Evolutionary conservation across 257 asterid species (phyloP), one percentile per base, ranked within the genome.

Genomic region (Craterostigma plantagineum): DNA sequence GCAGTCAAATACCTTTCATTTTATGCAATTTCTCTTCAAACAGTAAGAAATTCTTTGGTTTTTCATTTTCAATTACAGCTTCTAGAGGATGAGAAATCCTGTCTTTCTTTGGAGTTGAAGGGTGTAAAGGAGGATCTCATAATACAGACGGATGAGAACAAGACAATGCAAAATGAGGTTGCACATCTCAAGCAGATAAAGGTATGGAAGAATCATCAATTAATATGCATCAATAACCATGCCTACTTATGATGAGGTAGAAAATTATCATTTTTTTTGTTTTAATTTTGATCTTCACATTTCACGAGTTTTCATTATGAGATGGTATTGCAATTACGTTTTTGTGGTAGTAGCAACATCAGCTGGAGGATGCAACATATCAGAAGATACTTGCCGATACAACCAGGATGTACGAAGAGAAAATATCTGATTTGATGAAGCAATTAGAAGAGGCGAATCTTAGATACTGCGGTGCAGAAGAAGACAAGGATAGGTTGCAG

Each of bases 341-440:
- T 80, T 67, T 37, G 46, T 66, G 90, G 65, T 80, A 70, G 86
- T 84, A 80, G 96, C 76, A 74, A 77, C 81, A 75, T 56, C 82
- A 77, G 71, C 65, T 61, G 45, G 92, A 80, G 53, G 69, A 59
- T 50, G 68, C 80, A 8, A 49, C 77, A 16, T 68, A 66, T 59
- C 73, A 80, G 66, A 77, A 68, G 49, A 54, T 72, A 34, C 74
- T 80, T 36, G 92, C 78, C 16, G 91, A 80, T 15, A 76, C 83
- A 7, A 77, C 83, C 49, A 78, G 70, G 56, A 75, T 77, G 86
- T 77, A 80, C 11, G 92, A 85, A 73, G 79, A 66, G 63, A 80
- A 70, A 66, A 66, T 85, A 62, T 63, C 76, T 45, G 83, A 72
- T 56, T 43, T 77, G 74, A 56, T 62, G 68, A 80, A 77, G 66